Conservation (phyloP, 257 asterid genomes). For the Solanum acaule region DNA sequence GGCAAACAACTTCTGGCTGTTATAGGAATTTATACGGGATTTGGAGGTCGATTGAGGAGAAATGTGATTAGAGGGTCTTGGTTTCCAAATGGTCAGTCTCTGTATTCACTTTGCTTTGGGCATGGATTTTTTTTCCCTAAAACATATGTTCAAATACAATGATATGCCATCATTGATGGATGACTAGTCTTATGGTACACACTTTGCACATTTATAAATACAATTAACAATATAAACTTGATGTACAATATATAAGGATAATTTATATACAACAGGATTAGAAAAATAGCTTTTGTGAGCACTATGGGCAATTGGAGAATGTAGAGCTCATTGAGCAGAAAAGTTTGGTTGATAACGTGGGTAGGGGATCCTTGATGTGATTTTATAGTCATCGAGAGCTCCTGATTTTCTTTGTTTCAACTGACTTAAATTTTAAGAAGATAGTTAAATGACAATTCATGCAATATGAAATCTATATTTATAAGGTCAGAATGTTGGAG, state of each 20-base stretch:
- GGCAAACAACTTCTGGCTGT: conserved; percentile 67
- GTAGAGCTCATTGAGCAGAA: not conserved
- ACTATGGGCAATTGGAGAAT: not conserved
- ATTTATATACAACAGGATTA: not conserved
- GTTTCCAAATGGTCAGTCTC: conserved; percentile 63
- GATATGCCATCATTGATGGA: not conserved
- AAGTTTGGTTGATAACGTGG: not conserved
- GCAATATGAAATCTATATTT: not conserved
- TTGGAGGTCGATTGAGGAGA: conserved; percentile 71
- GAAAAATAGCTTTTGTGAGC: not conserved
- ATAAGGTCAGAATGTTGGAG: not conserved
- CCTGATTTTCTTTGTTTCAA: not conserved
- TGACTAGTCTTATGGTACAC: not conserved
- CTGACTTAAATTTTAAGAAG: not conserved
- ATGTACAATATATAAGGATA: not conserved
- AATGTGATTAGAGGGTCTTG: conserved; percentile 67
- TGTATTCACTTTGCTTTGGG: not conserved
- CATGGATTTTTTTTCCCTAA: not conserved
- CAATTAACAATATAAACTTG: not conserved
- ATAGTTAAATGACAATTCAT: not conserved
- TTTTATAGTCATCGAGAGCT: not conserved
- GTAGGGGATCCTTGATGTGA: not conserved
- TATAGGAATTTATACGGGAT: conserved; percentile 81
- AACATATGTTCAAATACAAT: not conserved
- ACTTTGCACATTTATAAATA: not conserved